Conservation (phyloP, 352 stramenopile genomes). For the Phytophthora pluvialis region DNA sequence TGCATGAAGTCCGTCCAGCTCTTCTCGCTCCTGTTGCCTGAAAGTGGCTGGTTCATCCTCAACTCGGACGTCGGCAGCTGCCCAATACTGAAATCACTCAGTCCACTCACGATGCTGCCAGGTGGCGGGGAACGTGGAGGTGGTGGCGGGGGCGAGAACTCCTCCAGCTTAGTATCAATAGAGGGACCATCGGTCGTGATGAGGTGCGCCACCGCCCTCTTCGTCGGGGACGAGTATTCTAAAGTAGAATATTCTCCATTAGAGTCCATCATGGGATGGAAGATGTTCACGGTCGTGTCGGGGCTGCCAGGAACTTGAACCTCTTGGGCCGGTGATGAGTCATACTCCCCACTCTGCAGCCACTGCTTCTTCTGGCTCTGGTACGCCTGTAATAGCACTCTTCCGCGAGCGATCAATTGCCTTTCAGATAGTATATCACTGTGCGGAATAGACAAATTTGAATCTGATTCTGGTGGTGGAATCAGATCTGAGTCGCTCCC, state of each 20-base stretch:
- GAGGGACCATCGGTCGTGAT: conserved; percentile 17
- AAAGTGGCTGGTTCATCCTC: conserved; percentile 29
- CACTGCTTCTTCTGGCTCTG: conserved; percentile 53
- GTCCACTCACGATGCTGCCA: conserved; percentile 20
- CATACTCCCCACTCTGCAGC: conserved; percentile 16
- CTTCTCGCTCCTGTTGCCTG: conserved; percentile 32
- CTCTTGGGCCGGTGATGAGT: conserved; percentile 2
- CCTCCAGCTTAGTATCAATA: conserved; percentile 31
- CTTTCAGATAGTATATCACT: conserved; percentile 32
- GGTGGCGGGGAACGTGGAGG: conserved; percentile 18
- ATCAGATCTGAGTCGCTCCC: conserved; percentile 24
- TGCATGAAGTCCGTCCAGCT: conserved; percentile 45
- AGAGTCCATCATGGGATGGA: conserved; percentile 7
- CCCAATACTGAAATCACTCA: conserved; percentile 36
- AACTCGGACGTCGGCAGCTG: conserved; percentile 26
- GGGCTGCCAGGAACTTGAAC: neutral
- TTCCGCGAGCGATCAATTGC: conserved; percentile 56
- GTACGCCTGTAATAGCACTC: conserved; percentile 49
- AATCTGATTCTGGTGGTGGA: conserved; percentile 7
- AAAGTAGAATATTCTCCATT: conserved; percentile 23
- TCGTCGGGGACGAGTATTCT: conserved; percentile 21
- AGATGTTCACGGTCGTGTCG: conserved; percentile 24
- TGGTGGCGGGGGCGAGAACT: conserved; percentile 1
- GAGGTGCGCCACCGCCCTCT: conserved; percentile 1
- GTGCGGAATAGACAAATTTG: conserved; percentile 5